These are phyloP conservation scores for Cyberlindnera saturnus DNA, from an alignment of 805 yeast genomes.

Conservation along the genomic window DNA sequence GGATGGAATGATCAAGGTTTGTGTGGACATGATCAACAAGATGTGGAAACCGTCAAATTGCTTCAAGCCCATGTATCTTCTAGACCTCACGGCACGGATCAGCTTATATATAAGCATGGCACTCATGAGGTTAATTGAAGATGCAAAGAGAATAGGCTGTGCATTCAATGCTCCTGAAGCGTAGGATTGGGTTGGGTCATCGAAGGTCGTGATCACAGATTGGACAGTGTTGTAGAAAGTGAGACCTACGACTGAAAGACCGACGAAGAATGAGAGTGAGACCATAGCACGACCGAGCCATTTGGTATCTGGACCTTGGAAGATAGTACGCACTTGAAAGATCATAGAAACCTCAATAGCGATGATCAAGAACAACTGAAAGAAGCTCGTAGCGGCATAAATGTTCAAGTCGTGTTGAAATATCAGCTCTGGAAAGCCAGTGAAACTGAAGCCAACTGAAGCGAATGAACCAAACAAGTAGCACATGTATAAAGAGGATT, in stretches of 20 bases:
- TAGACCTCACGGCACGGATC: slow-evolving; percentile 57
- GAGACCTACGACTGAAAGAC: slow-evolving; percentile 49
- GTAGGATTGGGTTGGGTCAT: slow-evolving; percentile 16
- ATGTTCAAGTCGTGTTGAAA: slow-evolving; percentile 34
- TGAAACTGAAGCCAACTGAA: slow-evolving; percentile 40
- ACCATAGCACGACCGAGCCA: slow-evolving; percentile 36
- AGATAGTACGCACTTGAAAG: slow-evolving; percentile 68
- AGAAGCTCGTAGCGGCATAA: slow-evolving; percentile 55
- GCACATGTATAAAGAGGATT: slow-evolving; percentile 53
- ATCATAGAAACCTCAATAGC: slow-evolving; percentile 61
- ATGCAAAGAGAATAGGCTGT: slow-evolving; percentile 59
- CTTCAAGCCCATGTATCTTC: slow-evolving; percentile 71
- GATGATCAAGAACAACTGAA: slow-evolving; percentile 54
- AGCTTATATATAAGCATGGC: slow-evolving; percentile 60
- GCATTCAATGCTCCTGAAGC: slow-evolving; percentile 41
- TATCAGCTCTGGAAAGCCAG: slow-evolving; percentile 38
- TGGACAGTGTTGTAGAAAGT: slow-evolving; percentile 49
- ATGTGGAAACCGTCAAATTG: slow-evolving; percentile 83
- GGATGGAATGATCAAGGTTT: slow-evolving; percentile 78
- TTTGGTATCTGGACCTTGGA: slow-evolving; percentile 47
- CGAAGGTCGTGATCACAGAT: slow-evolving; percentile 32
- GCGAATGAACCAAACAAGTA: slow-evolving; percentile 49
- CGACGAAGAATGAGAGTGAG: slow-evolving; percentile 35
- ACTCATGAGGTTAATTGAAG: slow-evolving; percentile 60
- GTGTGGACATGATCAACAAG: slow-evolving; percentile 72